Conservation (phyloP, 1,139 yeast genomes). For the Candida sp. region DNA sequence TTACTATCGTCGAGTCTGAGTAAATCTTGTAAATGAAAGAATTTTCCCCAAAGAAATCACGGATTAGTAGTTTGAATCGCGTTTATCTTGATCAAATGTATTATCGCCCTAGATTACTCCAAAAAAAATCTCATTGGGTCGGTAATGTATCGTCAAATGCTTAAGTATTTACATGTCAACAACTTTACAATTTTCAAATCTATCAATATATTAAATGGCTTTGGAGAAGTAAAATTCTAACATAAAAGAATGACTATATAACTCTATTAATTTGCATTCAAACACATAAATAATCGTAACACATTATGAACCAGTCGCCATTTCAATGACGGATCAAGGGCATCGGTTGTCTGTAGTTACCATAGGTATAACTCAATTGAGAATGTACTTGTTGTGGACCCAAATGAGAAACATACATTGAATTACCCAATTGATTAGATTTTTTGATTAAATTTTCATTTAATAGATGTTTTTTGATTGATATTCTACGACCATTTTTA, state of each 20-base stretch:
- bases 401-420: neutral
- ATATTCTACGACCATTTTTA: conserved; percentile 43
- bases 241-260: neutral
- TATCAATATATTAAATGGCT: neutral
- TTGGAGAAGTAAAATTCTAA: neutral
- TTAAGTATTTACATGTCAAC: too few relatives aligned
- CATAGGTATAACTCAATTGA: neutral
- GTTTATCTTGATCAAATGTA: too few relatives aligned
- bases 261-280: neutral
- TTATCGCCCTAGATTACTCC: too few relatives aligned
- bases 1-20: too few relatives aligned
- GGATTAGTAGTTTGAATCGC: too few relatives aligned
- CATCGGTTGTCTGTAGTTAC: neutral
- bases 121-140: too few relatives aligned
- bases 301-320: neutral
- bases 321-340: neutral
- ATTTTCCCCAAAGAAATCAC: too few relatives aligned
- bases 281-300: neutral
- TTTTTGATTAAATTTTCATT: conserved; percentile 9
- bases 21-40: too few relatives aligned
- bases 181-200: too few relatives aligned
- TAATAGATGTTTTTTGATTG: conserved; percentile 27
- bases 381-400: neutral
- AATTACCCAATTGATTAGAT: neutral
- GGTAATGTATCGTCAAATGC: too few relatives aligned